A percentile compares a stretch with the other conserved stretches of the same genome.
phyloP scores from a whole-genome alignment of 495 filamentous ascomycete species.

The Trichocladium antarcticum region DNA sequence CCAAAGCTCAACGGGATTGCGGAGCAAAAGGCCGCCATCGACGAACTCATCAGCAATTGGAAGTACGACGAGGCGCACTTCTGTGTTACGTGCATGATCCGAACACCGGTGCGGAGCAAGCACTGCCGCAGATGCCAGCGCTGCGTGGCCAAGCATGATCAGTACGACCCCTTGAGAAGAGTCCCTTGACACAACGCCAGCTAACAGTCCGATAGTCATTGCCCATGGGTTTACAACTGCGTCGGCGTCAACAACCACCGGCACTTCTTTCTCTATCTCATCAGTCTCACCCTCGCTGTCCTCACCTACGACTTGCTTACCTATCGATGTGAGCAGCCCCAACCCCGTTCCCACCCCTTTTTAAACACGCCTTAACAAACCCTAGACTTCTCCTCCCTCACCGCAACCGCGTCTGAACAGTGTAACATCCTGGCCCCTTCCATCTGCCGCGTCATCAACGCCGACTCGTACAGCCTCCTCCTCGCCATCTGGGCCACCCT shows the following conservation, averaged over 20 bases:
- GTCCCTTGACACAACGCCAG: neutral
- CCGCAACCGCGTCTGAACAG: conserved; percentile 27
- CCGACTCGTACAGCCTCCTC: conserved; percentile 74
- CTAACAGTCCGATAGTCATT: conserved; percentile 62
- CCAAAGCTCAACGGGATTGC: conserved; percentile 80
- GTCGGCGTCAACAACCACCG: conserved; percentile 88
- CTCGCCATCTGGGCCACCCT: conserved; percentile 65
- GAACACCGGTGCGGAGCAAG: conserved; percentile 84
- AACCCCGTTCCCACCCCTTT: conserved; percentile 1
- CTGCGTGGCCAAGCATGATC: conserved; percentile 93
- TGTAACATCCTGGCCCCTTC: conserved; percentile 68
- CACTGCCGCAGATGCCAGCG: conserved; percentile 85
- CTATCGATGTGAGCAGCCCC: conserved; percentile 28
- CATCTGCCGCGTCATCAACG: conserved; percentile 61
- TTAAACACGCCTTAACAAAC: neutral
- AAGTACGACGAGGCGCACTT: conserved; percentile 93
- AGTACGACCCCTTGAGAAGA: conserved; percentile 48
- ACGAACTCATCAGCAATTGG: conserved; percentile 68
- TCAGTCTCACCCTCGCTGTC: conserved; percentile 65
- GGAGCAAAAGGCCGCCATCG: conserved; percentile 76
- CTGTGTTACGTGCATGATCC: conserved; percentile 85
- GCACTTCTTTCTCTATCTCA: conserved; percentile 84
- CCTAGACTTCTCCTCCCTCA: conserved; percentile 27
- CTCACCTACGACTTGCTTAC: conserved; percentile 44
- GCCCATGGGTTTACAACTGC: conserved; percentile 96